These are phyloP conservation scores for Colletotrichum euphorbiae DNA, from an alignment of 2,329 filamentous ascomycete genomes.

Conservation along the genomic window DNA sequence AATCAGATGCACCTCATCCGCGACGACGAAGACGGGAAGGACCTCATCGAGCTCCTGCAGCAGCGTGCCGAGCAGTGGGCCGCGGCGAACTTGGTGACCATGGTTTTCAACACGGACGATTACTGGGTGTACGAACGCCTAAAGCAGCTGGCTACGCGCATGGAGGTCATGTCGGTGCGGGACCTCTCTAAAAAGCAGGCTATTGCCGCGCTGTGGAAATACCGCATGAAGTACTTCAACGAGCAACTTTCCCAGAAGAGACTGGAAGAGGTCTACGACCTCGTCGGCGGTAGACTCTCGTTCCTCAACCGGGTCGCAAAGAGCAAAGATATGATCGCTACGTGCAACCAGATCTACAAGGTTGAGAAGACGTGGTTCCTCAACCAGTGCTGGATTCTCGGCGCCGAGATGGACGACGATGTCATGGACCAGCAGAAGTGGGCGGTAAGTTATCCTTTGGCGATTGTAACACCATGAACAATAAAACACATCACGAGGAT, in stretches of 20 bases:
- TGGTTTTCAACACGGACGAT: conserved; percentile 96
- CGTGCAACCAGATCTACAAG: conserved; percentile 79
- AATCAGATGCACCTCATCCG: conserved; percentile 93
- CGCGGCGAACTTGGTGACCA: conserved; percentile 87
- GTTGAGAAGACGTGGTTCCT: conserved; percentile 82
- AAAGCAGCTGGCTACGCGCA: conserved; percentile 90
- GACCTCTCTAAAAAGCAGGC: conserved; percentile 86
- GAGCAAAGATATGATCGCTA: conserved; percentile 80
- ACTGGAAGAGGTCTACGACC: conserved; percentile 84
- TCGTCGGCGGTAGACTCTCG: conserved; percentile 87
- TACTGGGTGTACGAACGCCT: conserved; percentile 98
- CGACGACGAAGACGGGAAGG: conserved; percentile 92
- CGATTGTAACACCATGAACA: neutral
- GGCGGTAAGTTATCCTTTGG: conserved; percentile 69
- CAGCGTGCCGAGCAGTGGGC: conserved; percentile 98
- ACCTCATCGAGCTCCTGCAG: conserved; percentile 93
- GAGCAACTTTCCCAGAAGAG: conserved; percentile 66
- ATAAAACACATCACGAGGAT: too few species aligned
- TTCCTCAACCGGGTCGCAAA: conserved; percentile 94
- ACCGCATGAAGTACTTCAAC: conserved; percentile 81
- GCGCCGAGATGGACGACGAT: conserved; percentile 88
- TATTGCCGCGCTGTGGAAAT: conserved; percentile 79
- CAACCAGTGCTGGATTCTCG: conserved; percentile 81
- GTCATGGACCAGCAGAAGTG: conserved; percentile 99
- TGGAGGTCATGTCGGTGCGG: conserved; percentile 90